Evolutionary conservation across 2,329 filamentous ascomycete genomes (phyloP), one percentile per base, ranked within the genome.

Genomic region (Chaetomiaceae sp.): DNA sequence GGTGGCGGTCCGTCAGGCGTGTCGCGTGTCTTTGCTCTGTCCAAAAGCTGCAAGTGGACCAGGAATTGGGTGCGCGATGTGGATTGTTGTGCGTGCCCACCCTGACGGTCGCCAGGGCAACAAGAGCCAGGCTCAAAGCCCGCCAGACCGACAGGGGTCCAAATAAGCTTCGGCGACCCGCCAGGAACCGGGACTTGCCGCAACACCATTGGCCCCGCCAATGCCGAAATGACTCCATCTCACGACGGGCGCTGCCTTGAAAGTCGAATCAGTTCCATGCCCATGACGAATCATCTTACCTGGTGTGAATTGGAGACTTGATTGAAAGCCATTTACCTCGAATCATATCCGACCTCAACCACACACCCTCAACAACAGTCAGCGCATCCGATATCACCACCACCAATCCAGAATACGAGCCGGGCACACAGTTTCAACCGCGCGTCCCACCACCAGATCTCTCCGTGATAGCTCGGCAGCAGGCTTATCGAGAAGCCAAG

Each of bases 81-180:
- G 40, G 48, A 14, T 55, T 58, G 54, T 56, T 56, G 48, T 42
- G 16, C 37, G 48, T 34, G 16, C 46, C 20, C 10, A n/a, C n/a
- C n/a, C n/a, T n/a, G n/a, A n/a, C 30, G 16, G 56, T 60, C 35
- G 53, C 50, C 46, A 48, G 50, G 31, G 58, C 57, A 59, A 60
- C 58, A 25, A 14, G 27, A 16, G 13, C 6, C n/a, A n/a, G n/a
- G n/a, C n/a, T n/a, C n/a, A n/a, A n/a, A n/a, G n/a, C n/a, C n/a
- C n/a, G n/a, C n/a, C 12, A 14, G 37, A 5, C 6, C 40, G 34
- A 31, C 47, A 50, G 41, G 53, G 50, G 39, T 44, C n/a, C 27
- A 14, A 42, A 52, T 39, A 57, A 58, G 53, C 49, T 50, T 43
- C 31, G 40, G 3, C 30, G 19, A 39, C 43, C 43, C 20, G 25